Evolutionary conservation across 345 rosid genomes (phyloP), one percentile per base, ranked within the genome.

Genomic region (Eucalyptus tenuipes): DNA sequence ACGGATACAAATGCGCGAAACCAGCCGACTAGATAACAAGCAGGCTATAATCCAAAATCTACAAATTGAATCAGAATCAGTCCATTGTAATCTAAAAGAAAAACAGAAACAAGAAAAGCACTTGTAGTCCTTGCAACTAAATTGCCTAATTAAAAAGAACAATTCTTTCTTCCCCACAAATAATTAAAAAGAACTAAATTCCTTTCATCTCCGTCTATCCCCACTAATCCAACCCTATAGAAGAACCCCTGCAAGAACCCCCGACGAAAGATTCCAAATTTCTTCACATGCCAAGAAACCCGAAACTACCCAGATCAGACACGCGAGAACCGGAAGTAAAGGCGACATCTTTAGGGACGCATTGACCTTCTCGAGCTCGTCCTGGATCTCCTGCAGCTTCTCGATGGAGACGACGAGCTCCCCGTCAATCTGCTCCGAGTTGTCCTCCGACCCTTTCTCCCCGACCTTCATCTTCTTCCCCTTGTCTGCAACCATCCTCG

Each of bases 311-410:
- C n/a, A 40, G 27, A 37, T 59, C 80, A 87, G n/a, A 59, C 86
- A 4, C 45, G 7, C 42, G 12, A n/a, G 49, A 88, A 44, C 16
- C 25, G 52, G 52, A 49, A 42, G 16, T 10, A 89, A 85, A 86
- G 40, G 61, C 10, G 7, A 75, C 82, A 22, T 37, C 42, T 75
- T 75, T 3, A 75, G 82, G 82, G 42, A 75, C 42, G 82, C 82
- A 75, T 53, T 61, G 10, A 93, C 99, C 99, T 95, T 98, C 90
- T 97, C 99, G 68, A 98, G 99, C 91, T 98, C 97, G 61, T 98
- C 99, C 88, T 98, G 99, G 90, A 97, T 93, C 96, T 96, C 99
- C 91, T 98, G 99, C 86, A 98, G 96, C 93, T 95, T 97, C 93
- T 98, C 99, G 88, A 97, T 97, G 79, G 98, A 95, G 85, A 94